These are phyloP conservation scores for Rhodotorula sphaerocarpa DNA, from an alignment of 768 basidiomycete genomes.

Conservation along the genomic window DNA sequence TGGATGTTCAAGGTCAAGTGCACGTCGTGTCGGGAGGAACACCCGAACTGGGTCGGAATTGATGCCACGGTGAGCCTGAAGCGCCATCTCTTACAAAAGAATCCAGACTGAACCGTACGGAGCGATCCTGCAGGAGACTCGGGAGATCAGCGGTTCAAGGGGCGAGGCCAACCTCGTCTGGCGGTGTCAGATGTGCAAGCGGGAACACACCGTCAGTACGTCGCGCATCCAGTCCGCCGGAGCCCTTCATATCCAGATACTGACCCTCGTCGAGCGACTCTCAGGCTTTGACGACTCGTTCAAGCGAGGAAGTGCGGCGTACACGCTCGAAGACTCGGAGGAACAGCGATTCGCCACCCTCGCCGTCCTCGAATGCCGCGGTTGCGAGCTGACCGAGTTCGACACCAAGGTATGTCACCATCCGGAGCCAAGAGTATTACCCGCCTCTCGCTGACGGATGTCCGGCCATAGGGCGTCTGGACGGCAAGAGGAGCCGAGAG, in stretches of 20 bases:
- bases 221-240: neutral
- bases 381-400: slow-evolving; percentile 71
- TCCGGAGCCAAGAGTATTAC: too few relatives aligned
- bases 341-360: slow-evolving; percentile 54
- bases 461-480: slow-evolving; percentile 61
- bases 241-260: neutral
- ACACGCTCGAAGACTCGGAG: slow-evolving; percentile 55
- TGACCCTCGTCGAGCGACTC: too few relatives aligned
- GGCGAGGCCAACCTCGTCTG: slow-evolving; percentile 40
- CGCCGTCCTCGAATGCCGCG: slow-evolving; percentile 71
- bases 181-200: slow-evolving; percentile 45
- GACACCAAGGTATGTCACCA: slow-evolving; percentile 55
- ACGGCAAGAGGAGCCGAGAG: slow-evolving; percentile 58
- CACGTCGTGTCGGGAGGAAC: slow-evolving; percentile 35
- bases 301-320: slow-evolving; percentile 41
- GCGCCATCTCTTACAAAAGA: neutral
- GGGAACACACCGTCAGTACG: slow-evolving; percentile 57
- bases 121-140: slow-evolving; percentile 23
- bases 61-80: slow-evolving; percentile 25
- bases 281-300: slow-evolving; percentile 37
- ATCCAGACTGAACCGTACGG: neutral
- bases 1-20: slow-evolving; percentile 35
- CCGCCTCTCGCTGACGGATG: neutral
- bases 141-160: slow-evolving; percentile 33
- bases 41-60: slow-evolving; percentile 36